Base-by-base conservation (phyloP, 108 stramenopile species). In the Epipyxis sp. region DNA sequence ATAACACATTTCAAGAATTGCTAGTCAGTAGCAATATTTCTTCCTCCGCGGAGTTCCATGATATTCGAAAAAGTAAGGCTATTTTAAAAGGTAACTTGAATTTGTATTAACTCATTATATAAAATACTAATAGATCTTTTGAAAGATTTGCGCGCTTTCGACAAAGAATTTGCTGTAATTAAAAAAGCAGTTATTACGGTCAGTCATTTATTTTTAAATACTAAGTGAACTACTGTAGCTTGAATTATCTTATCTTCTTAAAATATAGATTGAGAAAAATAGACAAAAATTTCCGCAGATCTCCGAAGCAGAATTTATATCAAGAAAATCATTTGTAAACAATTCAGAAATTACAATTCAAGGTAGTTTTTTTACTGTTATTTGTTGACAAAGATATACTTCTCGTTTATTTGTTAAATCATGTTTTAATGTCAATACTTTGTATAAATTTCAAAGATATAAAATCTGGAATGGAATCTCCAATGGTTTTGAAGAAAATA, bases 241-340 rank as follows among this genome's bases (percentile, higher is more conserved):
- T n/a, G n/a, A n/a, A n/a, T n/a, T n/a, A n/a, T n/a, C n/a, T n/a
- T n/a, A n/a, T n/a, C n/a, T n/a, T n/a, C n/a, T n/a, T n/a, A n/a
- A n/a, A n/a, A n/a, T n/a, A n/a, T 43, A 67, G 65, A 20, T 43
- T 27, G 71, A 74, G 37, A 74, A 57, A 74, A 74, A 74, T 37
- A 3, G 71, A 13, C 42, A 13, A 3, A 74, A 74, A 42, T 74
- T 74, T 74, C 6, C 44, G 16, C 32, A 27, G 40, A 34, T 74
- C 27, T 43, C 16, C 16, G 71, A 74, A 27, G 44, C n/a, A 6
- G 71, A 74, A 74, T 34, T 74, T 6, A 10, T 6, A 57, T 57
- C 44, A 57, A 39, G 71, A 46, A 27, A 37, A 39, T 6, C 40
- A 32, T 74, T 74, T 37, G 71, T 74, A 6, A 25, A 74, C 27